Conservation (phyloP, 176 grass and related monocot genomes). For the Bromus sterilis region DNA sequence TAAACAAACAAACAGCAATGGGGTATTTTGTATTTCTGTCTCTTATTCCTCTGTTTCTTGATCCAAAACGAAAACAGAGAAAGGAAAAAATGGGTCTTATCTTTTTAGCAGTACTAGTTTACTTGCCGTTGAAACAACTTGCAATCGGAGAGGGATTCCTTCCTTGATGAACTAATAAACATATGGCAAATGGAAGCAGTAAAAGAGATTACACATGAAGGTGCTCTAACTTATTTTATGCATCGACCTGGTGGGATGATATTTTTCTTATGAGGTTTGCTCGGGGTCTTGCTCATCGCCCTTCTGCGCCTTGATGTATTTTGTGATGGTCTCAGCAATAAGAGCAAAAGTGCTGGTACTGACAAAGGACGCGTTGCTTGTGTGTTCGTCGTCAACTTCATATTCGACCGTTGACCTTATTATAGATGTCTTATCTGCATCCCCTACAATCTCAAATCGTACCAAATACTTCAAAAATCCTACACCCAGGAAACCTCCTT, state of each 20-base stretch:
- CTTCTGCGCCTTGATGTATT: constrained; percentile 13
- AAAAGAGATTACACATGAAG: background rate
- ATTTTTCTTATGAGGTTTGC: background rate
- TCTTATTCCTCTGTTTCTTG: too few relatives aligned
- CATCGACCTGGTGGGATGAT: background rate
- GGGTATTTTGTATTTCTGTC: too few relatives aligned
- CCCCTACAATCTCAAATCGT: background rate
- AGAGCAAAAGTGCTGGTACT: background rate
- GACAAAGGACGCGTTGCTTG: background rate
- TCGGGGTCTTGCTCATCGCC: background rate
- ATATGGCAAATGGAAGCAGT: background rate
- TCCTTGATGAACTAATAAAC: too few relatives aligned
- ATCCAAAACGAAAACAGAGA: too few relatives aligned
- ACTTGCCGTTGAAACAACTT: too few relatives aligned
- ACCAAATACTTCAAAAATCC: constrained; percentile 24
- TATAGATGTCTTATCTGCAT: background rate
- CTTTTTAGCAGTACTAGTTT: too few relatives aligned
- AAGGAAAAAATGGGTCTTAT: too few relatives aligned
- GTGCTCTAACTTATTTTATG: background rate
- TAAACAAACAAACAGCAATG: too few relatives aligned
- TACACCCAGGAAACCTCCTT: constrained; percentile 1
- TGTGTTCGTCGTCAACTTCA: background rate
- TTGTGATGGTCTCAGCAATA: constrained; percentile 10
- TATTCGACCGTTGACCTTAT: constrained; percentile 25
- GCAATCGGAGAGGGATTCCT: too few relatives aligned